Evolutionary conservation across 1,284 basidiomycete species (phyloP).

Genomic region (Trametes hirsuta): DNA sequence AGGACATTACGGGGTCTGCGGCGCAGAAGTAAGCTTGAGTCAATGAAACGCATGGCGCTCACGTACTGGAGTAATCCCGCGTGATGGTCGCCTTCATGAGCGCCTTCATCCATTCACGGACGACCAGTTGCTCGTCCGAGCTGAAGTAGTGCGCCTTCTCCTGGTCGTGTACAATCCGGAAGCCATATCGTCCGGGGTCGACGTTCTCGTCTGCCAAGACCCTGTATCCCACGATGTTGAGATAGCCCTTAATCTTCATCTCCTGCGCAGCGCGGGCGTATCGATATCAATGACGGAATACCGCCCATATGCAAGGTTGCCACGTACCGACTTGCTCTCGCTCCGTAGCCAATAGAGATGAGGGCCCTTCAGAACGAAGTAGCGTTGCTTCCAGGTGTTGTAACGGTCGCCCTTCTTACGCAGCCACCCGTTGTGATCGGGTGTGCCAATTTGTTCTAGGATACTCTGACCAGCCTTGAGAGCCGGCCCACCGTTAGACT

Average conservation of each 20-base stretch:
- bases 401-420: slow-evolving; percentile 95
- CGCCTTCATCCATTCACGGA: slow-evolving; percentile 99
- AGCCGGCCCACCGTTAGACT: slow-evolving; percentile 32
- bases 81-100: slow-evolving; percentile 99
- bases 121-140: slow-evolving; percentile 80
- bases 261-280: slow-evolving; percentile 53
- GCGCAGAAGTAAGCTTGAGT: neutral
- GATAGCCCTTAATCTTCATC: slow-evolving; percentile 93
- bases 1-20: slow-evolving; percentile 91
- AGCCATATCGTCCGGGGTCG: slow-evolving; percentile 93
- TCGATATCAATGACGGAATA: slow-evolving; percentile 9
- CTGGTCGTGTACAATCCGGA: slow-evolving; percentile 90
- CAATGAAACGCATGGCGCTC: neutral
- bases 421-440: slow-evolving; percentile 93
- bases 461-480: slow-evolving; percentile 73
- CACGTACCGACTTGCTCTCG: slow-evolving; percentile 65
- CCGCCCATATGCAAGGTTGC: neutral
- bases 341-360: slow-evolving; percentile 87
- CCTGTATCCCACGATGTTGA: slow-evolving; percentile 92
- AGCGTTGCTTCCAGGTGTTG: slow-evolving; percentile 92
- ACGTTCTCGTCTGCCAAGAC: slow-evolving; percentile 93
- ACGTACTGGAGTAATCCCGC: slow-evolving; percentile 86
- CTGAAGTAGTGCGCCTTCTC: slow-evolving; percentile 93
- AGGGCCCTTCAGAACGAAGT: slow-evolving; percentile 92
- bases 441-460: slow-evolving; percentile 85